These are phyloP conservation scores for Solanum pennellii DNA, from an alignment of 257 asterid species.

Conservation along the genomic window DNA sequence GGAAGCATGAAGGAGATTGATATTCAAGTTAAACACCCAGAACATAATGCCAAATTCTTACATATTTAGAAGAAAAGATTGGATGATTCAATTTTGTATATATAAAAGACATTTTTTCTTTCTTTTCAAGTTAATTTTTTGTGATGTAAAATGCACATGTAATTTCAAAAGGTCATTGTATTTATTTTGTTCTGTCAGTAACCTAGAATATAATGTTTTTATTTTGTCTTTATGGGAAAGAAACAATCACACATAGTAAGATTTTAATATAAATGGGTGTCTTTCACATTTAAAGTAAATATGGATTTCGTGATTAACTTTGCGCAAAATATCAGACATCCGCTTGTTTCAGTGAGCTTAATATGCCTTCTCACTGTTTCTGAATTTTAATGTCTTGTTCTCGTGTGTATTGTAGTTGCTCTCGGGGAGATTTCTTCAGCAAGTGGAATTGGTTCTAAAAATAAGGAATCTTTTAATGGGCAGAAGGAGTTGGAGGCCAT, in stretches of 20 bases:
- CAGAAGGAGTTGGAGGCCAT: slow-evolving; percentile 35
- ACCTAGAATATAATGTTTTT: neutral
- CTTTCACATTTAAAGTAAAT: neutral
- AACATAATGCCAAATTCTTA: too few relatives aligned
- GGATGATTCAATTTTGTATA: too few relatives aligned
- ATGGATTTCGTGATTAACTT: too few relatives aligned
- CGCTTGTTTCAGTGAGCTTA: neutral
- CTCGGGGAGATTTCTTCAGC: slow-evolving; percentile 44
- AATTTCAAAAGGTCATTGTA: neutral
- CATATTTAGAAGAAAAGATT: too few relatives aligned
- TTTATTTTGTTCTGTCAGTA: neutral
- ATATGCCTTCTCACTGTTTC: too few relatives aligned
- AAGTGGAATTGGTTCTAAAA: slow-evolving; percentile 8
- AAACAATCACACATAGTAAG: neutral
- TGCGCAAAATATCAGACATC: neutral
- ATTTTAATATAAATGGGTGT: too few relatives aligned
- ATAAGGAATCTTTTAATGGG: slow-evolving; percentile 8
- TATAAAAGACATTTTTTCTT: too few relatives aligned
- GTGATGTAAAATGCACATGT: neutral
- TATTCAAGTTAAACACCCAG: too few relatives aligned
- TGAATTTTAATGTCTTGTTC: neutral
- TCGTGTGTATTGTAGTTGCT: slow-evolving; percentile 26
- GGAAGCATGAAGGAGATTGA: too few relatives aligned
- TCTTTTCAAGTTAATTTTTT: too few relatives aligned
- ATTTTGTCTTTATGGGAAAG: neutral